Evolutionary conservation across 306 rosid genomes (phyloP), one percentile per base, ranked within the genome.

Genomic region (Canavalia ensiformis): DNA sequence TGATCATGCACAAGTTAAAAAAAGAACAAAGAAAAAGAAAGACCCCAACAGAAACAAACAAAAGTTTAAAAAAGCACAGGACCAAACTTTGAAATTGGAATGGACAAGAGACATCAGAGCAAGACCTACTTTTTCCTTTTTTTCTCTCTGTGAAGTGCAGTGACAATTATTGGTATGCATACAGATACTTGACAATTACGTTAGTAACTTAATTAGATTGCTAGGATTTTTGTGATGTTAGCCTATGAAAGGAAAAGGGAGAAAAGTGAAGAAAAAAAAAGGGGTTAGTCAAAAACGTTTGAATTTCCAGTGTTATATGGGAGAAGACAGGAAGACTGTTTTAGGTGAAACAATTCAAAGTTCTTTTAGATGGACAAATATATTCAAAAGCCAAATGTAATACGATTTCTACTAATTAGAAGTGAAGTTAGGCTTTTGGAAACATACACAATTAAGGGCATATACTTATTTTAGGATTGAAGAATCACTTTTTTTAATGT

Each of bases 331-430:
- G 34, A 51, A 77, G 52, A 78, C 77, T 68, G 46, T 39, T 77
- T 70, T 55, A 63, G 79, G 62, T 52, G 75, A 63, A 72, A 7
- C 76, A 44, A 62, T 41, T 77, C 77, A 52, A 77, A 42, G 52
- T 11, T 34, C 42, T 69, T 52, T 30, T 57, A 29, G 29, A 82
- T 12, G 29, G 67, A 37, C n/a, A 50, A 31, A 11, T 2, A 7
- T 58, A 41, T 8, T 51, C 11, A 11, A 81, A 52, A 75, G 68
- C 31, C 54, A 72, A 8, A 50, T 9, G 35, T 41, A 35, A 62
- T 11, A 74, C 75, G 80, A 25, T 37, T 64, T 64, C 11, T 73
- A 80, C 45, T 30, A 4, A 58, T 44, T 35, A 45, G 45, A 45
- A 71, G 78, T 12, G 49, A 77, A 71, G 47, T 64, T 63, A 46